Evolutionary conservation across 805 yeast genomes (phyloP).

Genomic region (Scheffersomyces lignosus): DNA sequence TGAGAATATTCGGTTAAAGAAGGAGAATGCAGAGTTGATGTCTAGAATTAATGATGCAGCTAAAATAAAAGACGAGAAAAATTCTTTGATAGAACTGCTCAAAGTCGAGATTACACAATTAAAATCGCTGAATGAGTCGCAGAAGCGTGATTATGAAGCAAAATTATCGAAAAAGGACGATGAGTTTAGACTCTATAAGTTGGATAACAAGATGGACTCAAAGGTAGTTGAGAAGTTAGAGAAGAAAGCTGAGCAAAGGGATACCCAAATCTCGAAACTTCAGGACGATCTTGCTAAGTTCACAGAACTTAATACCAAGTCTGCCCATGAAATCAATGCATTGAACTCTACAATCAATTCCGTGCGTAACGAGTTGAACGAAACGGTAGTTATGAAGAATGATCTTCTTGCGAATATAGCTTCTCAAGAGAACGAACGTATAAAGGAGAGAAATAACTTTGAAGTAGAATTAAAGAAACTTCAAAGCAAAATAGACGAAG

Average conservation of each 20-base stretch:
- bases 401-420: conserved; percentile 70
- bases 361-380: conserved; percentile 20
- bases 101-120: conserved; percentile 7
- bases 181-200: conserved; percentile 5
- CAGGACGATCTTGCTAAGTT: conserved; percentile 10
- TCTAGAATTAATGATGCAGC: conserved; percentile 6
- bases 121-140: conserved; percentile 3
- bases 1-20: conserved; percentile 39
- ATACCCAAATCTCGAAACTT: conserved; percentile 13
- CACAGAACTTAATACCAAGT: conserved; percentile 9
- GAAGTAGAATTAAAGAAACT: conserved; percentile 52
- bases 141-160: neutral
- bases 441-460: conserved; percentile 50
- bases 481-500: conserved; percentile 46
- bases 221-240: conserved; percentile 11
- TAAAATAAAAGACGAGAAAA: neutral
- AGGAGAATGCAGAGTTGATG: conserved; percentile 24
- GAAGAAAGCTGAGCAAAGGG: conserved; percentile 11
- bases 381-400: conserved; percentile 45
- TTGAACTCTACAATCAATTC: conserved; percentile 12
- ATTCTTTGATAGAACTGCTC: conserved; percentile 8
- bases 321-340: conserved; percentile 11
- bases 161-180: conserved; percentile 3
- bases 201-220: conserved; percentile 5
- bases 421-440: conserved; percentile 59